Evolutionary conservation across 2,329 filamentous ascomycete species (phyloP).

Genomic region (Sporothrix mexicana): DNA sequence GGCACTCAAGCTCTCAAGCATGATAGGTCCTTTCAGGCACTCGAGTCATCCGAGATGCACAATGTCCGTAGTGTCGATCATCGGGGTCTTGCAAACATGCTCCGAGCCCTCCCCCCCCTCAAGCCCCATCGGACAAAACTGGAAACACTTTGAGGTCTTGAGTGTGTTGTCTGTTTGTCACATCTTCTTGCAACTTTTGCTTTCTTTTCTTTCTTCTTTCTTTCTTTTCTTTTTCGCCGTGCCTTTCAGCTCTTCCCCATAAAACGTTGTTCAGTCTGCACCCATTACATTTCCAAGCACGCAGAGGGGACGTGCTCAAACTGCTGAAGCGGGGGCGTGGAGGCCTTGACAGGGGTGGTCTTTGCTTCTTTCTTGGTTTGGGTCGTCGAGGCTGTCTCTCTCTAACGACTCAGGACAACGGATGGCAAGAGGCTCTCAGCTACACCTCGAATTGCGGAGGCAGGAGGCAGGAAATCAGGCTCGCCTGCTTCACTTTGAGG

Average conservation of each 20-base stretch:
- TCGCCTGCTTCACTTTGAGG: not conserved
- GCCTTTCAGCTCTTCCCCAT: constrained; percentile 5
- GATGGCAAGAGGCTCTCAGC: not conserved
- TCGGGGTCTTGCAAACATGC: not conserved
- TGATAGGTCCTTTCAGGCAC: too few species aligned
- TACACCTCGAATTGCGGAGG: not conserved
- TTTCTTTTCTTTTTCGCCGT: not conserved
- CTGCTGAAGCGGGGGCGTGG: constrained; percentile 5
- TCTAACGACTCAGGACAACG: not conserved
- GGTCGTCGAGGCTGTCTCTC: not conserved
- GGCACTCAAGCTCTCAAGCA: too few species aligned
- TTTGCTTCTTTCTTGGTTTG: too few species aligned
- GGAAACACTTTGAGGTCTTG: too few species aligned
- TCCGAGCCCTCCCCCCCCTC: not conserved
- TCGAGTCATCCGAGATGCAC: too few species aligned
- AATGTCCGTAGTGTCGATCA: not conserved
- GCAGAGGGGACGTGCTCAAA: not conserved
- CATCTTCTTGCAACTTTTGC: not conserved
- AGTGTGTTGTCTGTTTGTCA: not conserved
- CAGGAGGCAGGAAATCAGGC: not conserved
- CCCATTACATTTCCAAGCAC: not conserved
- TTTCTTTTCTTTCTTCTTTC: not conserved
- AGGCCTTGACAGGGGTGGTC: not conserved
- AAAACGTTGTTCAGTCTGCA: not conserved
- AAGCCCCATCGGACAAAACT: too few species aligned